Percentiles rank a stretch among this genome's conserved stretches.
These are phyloP conservation scores for Pseudocercospora musae DNA, from an alignment of 2,329 filamentous ascomycete species.

Conservation along the genomic window DNA sequence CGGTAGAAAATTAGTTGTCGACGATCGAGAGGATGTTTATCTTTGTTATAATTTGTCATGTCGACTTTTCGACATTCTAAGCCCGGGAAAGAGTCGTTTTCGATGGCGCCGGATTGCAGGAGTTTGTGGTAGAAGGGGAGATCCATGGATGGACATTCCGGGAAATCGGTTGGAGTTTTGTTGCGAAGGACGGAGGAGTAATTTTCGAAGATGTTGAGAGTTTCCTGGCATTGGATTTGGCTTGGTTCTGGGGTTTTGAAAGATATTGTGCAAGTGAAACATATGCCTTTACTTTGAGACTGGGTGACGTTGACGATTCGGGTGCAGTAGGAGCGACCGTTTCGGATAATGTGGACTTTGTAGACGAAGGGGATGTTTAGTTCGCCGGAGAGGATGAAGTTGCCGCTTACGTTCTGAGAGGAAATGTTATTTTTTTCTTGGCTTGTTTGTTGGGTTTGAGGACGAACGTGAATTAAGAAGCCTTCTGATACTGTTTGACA, in stretches of 20 bases:
- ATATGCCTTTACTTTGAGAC: slow-evolving; percentile 42
- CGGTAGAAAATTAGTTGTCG: slow-evolving; percentile 37
- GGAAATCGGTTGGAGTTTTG: slow-evolving; percentile 33
- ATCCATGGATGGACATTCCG: slow-evolving; percentile 38
- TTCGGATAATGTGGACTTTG: slow-evolving; percentile 49
- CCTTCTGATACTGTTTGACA: slow-evolving; percentile 52
- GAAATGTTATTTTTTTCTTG: slow-evolving; percentile 12
- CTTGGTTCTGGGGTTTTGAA: slow-evolving; percentile 48
- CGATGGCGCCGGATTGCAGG: slow-evolving; percentile 32
- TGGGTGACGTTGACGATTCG: slow-evolving; percentile 53
- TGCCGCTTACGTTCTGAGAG: slow-evolving; percentile 51
- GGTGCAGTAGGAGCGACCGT: slow-evolving; percentile 53
- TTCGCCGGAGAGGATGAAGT: slow-evolving; percentile 50
- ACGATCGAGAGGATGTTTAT: slow-evolving; percentile 36
- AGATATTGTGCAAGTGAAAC: slow-evolving; percentile 52
- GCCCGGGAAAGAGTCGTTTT: slow-evolving; percentile 43
- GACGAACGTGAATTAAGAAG: slow-evolving; percentile 50
- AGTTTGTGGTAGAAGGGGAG: slow-evolving; percentile 36
- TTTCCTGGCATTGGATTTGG: slow-evolving; percentile 36
- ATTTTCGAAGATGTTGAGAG: slow-evolving; percentile 34
- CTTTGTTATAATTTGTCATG: slow-evolving; percentile 49
- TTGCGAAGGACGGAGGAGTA: slow-evolving; percentile 36
- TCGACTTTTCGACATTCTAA: slow-evolving; percentile 52
- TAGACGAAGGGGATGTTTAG: slow-evolving; percentile 51
- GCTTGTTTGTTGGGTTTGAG: neutral